Base-by-base conservation (phyloP, 805 yeast genomes). In the Candida nemodendra region DNA sequence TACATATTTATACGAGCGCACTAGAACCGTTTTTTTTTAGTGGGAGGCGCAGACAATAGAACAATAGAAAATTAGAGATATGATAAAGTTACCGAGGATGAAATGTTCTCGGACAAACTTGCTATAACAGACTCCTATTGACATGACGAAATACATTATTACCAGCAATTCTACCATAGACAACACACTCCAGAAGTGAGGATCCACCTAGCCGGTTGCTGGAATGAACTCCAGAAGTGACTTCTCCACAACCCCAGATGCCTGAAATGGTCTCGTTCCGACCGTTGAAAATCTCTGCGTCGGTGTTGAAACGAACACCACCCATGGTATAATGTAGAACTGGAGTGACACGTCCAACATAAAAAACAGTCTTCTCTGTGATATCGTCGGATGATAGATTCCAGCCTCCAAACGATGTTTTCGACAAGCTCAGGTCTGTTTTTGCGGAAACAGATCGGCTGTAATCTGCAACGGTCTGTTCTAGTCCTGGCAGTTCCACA, bases 201-300 rank as follows among this genome's bases (percentile, higher is more conserved):
- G 80, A 74, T 1, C 84, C 84, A 17, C 79, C 84, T 21, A 81
- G 57, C 53, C 87, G 68, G 55, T 80, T 80, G 16, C 69, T 72
- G 8, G 87, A 86, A 53, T 81, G 87, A 8, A 81, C 78, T 30
- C 88, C 87, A 13, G 84, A 83, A 32, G 82, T 74, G 18, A 78
- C 77, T 54, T 81, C 88, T 12, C 88, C 88, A 21, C 75, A 75
- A 1, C 84, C 85, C 57, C 69, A 80, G 8, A 80, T 51, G 9
- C 82, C 82, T 2, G 56, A 45, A 7, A 76, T 64, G n/a, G 53
- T 49, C 19, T 45, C 32, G 7, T 59, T 57, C 1, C 54, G 47
- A 19, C 42, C 50, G n/a, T 64, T 46, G 37, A 71, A 36, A 44
- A 62, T 51, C 54, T 71, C 56, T 1, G 77, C 62, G 30, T 66